Evolutionary conservation across 208 protist species (phyloP).

Genomic region (Leptomonas pyrrhocoris): DNA sequence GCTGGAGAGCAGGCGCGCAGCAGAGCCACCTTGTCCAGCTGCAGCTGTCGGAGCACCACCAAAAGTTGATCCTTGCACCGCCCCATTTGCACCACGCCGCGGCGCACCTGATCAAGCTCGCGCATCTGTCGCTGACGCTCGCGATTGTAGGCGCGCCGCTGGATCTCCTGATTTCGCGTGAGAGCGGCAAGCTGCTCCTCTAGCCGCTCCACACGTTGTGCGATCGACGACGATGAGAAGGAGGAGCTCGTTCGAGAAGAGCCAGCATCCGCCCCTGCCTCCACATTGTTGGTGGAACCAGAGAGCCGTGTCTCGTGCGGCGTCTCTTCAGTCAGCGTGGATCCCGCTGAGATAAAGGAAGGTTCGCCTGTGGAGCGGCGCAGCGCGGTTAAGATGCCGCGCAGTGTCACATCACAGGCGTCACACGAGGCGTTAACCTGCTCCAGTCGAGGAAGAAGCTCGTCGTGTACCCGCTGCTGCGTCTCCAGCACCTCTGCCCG

Average conservation of each 20-base stretch:
- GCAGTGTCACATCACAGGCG: constrained; percentile 1
- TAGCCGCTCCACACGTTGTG: background rate
- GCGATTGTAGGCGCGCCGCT: background rate
- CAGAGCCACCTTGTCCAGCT: constrained; percentile 10
- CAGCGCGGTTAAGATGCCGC: background rate
- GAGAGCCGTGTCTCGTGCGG: background rate
- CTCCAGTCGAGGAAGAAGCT: background rate
- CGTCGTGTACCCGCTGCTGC: constrained; percentile 3
- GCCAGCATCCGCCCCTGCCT: too few species aligned
- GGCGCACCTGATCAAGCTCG: constrained; percentile 5
- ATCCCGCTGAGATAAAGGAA: too few species aligned
- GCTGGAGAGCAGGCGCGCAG: background rate
- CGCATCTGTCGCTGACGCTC: background rate
- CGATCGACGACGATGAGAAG: background rate
- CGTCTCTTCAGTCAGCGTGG: background rate
- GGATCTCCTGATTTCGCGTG: background rate
- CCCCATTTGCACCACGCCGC: constrained; percentile 7
- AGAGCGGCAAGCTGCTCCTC: constrained; percentile 10
- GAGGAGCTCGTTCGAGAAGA: background rate
- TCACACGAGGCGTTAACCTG: background rate
- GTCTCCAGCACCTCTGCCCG: background rate
- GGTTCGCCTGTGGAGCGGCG: background rate
- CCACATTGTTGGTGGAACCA: background rate
- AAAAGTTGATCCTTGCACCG: constrained; percentile 6
- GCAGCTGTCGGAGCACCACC: constrained; percentile 4